Percentiles rank a stretch among this genome's conserved stretches.
These are phyloP conservation scores for Noccaea bulbosa DNA, from an alignment of 345 rosid species.

Conservation along the genomic window DNA sequence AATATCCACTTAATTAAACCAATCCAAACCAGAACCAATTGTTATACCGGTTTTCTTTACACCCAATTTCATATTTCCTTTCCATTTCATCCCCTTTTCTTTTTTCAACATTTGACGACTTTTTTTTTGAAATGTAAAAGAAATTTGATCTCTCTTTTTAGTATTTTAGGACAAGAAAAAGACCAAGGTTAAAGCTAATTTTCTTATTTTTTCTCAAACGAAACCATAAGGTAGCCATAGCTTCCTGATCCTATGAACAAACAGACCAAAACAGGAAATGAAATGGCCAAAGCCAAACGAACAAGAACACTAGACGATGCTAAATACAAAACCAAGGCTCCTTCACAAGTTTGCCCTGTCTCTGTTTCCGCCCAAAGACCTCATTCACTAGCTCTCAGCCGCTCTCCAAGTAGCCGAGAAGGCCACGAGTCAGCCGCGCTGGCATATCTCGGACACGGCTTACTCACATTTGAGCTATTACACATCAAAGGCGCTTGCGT, in stretches of 20 bases:
- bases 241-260: slow-evolving; percentile 25
- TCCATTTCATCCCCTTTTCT: not conserved
- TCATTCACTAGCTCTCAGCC: slow-evolving; percentile 40
- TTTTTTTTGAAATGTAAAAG: too few species aligned
- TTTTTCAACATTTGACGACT: not conserved
- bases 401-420: slow-evolving; percentile 66
- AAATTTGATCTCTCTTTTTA: not conserved
- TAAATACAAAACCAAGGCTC: too few species aligned
- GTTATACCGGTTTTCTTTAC: slow-evolving; percentile 5
- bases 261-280: slow-evolving; percentile 12
- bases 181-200: slow-evolving; percentile 25
- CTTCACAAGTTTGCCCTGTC: slow-evolving; percentile 16
- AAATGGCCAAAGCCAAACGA: not conserved
- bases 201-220: slow-evolving; percentile 28
- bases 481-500: slow-evolving; percentile 33
- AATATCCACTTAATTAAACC: slow-evolving; percentile 18
- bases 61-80: slow-evolving; percentile 6
- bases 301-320: too few species aligned
- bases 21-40: slow-evolving; percentile 18
- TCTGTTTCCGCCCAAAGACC: slow-evolving; percentile 26
- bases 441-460: slow-evolving; percentile 90
- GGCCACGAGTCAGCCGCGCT: slow-evolving; percentile 82
- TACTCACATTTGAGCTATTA: slow-evolving; percentile 58
- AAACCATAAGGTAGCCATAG: slow-evolving; percentile 8
- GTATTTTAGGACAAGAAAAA: not conserved